Evolutionary conservation across 2,329 filamentous ascomycete genomes (phyloP).

Genomic region (Triangularia setosa): DNA sequence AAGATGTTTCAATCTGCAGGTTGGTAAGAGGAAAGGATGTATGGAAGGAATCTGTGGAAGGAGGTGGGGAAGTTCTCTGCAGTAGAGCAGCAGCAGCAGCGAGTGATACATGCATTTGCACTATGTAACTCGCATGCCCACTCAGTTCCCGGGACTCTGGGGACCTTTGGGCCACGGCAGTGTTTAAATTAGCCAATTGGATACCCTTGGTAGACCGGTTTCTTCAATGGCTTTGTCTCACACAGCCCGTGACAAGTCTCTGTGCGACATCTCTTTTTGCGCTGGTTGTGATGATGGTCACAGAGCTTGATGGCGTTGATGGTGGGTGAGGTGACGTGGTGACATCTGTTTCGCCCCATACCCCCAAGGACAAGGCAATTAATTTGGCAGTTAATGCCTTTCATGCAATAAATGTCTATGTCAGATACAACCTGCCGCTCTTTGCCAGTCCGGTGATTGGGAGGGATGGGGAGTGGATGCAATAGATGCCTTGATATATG

Average conservation of each 20-base stretch:
- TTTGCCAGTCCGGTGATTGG: background rate
- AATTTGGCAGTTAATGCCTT: background rate
- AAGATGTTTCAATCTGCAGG: background rate
- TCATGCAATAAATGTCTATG: background rate
- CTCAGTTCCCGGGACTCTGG: too few relatives aligned
- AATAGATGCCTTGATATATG: background rate
- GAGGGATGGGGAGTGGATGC: background rate
- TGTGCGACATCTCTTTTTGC: background rate
- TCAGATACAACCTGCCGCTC: background rate
- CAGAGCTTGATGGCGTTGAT: background rate
- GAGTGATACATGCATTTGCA: too few relatives aligned
- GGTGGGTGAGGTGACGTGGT: background rate
- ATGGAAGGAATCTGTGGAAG: background rate
- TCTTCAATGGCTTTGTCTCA: background rate
- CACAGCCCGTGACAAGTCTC: background rate
- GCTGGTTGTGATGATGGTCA: background rate
- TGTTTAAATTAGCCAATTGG: background rate
- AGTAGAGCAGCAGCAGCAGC: background rate
- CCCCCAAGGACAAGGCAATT: background rate
- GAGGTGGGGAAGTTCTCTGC: too few relatives aligned
- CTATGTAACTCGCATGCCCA: too few relatives aligned
- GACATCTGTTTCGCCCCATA: background rate
- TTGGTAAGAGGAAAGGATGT: background rate
- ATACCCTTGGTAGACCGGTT: background rate
- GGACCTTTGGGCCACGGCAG: too few relatives aligned